Evolutionary conservation across 805 yeast species (phyloP), one percentile per base, ranked within the genome.

Genomic region (Candida piceae): DNA sequence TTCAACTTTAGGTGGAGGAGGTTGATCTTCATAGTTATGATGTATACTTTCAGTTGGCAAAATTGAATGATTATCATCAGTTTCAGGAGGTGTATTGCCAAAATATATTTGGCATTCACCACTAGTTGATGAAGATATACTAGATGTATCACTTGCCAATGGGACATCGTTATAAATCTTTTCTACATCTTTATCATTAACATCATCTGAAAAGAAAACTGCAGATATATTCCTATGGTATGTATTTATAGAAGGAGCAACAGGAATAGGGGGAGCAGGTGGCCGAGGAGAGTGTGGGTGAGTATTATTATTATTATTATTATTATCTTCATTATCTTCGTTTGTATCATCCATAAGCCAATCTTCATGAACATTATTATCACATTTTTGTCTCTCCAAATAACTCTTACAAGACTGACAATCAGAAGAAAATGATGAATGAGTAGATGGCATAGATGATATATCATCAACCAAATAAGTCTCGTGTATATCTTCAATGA

Each of bases 181-280:
- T 29, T 50, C 55, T 2, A 49, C 38, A 25, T 36, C 34, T 16
- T 40, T 38, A 41, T 48, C 58, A 19, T 42, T 39, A 2, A 41
- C 39, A 23, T 46, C 53, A 36, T 55, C 61, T 1, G 61, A 55
- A 29, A 55, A 56, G 36, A 56, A 56, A 12, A 41, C 29, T 4
- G 52, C 57, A 11, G 58, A 50, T 4, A 46, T 47, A 26, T 48
- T 48, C 27, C 48, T 36, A 26, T 40, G 41, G 8, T 21, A 16
- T 34, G 29, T 15, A 24, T 35, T 35, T 32, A 20, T 16, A n/a
- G n/a, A n/a, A n/a, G n/a, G n/a, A n/a, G n/a, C n/a, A n/a, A n/a
- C n/a, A n/a, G n/a, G n/a, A n/a, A n/a, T n/a, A n/a, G n/a, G n/a
- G n/a, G n/a, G n/a, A n/a, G n/a, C n/a, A n/a, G n/a, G n/a, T n/a